phyloP scores from a whole-genome alignment of 2,329 filamentous ascomycete genomes.

The Anisogramma anomala region DNA sequence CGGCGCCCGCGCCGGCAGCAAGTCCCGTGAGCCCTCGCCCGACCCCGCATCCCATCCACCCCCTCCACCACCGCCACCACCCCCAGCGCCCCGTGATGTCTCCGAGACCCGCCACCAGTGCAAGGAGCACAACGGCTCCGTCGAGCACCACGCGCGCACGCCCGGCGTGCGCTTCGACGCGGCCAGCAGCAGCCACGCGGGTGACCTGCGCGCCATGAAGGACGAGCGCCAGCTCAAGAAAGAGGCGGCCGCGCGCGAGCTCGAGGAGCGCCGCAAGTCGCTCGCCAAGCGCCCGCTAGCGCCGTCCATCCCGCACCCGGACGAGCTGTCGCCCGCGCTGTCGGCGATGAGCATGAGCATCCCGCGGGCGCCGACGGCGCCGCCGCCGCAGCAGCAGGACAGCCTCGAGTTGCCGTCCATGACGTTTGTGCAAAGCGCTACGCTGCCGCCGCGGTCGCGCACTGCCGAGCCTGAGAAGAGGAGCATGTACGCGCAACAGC shows the following conservation, averaged over 20 bases:
- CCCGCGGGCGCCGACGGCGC: conserved; percentile 19
- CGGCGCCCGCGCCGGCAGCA: conserved; percentile 10
- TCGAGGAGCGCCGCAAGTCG: conserved; percentile 79
- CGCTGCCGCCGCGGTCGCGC: conserved; percentile 46
- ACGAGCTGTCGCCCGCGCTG: conserved; percentile 34
- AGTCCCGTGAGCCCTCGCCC: conserved; percentile 18
- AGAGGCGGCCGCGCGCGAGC: conserved; percentile 67
- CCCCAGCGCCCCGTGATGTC: conserved; percentile 19
- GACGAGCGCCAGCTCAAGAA: conserved; percentile 56
- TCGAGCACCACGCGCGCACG: conserved; percentile 22
- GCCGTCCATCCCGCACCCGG: conserved; percentile 68
- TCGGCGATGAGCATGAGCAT: conserved; percentile 13
- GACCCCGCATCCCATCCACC: conserved; percentile 13
- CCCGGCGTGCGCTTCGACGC: conserved; percentile 28
- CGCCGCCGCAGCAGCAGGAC: conserved; percentile 16
- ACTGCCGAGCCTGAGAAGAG: conserved; percentile 52
- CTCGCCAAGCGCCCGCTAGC: conserved; percentile 69
- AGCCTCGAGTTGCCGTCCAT: conserved; percentile 34
- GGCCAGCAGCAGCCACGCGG: conserved; percentile 31
- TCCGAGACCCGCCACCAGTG: conserved; percentile 18
- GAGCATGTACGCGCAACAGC: conserved; percentile 35
- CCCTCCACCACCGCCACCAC: too few species aligned
- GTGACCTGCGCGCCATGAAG: conserved; percentile 44
- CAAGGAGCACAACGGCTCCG: conserved; percentile 21
- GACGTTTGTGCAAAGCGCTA: conserved; percentile 28